These are phyloP conservation scores for Xylariaceae sp. DNA, from an alignment of 2,329 filamentous ascomycete species.

Conservation along the genomic window DNA sequence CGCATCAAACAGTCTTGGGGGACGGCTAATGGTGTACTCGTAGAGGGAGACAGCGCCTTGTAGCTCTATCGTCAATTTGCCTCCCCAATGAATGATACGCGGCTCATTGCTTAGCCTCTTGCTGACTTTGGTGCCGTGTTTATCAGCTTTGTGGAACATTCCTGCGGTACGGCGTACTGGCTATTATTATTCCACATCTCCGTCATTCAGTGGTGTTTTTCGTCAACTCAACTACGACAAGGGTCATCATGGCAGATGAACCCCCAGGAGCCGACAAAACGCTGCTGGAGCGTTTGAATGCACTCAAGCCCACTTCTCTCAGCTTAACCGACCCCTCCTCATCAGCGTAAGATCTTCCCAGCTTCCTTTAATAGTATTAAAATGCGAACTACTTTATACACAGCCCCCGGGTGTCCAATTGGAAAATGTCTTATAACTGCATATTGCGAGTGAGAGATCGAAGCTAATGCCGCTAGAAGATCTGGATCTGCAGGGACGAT, in stretches of 20 bases:
- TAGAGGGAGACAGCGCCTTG: too few relatives aligned
- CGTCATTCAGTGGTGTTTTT: too few relatives aligned
- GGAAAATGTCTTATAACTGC: background rate
- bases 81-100: too few relatives aligned
- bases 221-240: too few relatives aligned
- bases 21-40: too few relatives aligned
- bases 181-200: background rate
- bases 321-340: constrained; percentile 25
- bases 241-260: constrained; percentile 20
- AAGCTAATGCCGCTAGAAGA: constrained; percentile 23
- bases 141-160: too few relatives aligned
- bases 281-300: constrained; percentile 52
- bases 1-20: too few relatives aligned
- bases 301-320: constrained; percentile 42
- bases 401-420: constrained; percentile 2
- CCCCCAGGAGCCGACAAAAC: constrained; percentile 37
- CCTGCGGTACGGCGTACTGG: too few relatives aligned
- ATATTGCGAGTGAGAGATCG: background rate
- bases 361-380: background rate
- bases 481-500: constrained; percentile 32
- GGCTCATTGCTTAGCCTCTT: too few relatives aligned
- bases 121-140: too few relatives aligned
- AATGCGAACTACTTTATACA: too few relatives aligned
- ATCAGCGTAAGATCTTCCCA: constrained; percentile 38
- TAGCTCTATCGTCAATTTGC: too few relatives aligned